Evolutionary conservation across 805 yeast genomes (phyloP), one percentile per base, ranked within the genome.

Genomic region (Yamadazyma paraphyllophila): DNA sequence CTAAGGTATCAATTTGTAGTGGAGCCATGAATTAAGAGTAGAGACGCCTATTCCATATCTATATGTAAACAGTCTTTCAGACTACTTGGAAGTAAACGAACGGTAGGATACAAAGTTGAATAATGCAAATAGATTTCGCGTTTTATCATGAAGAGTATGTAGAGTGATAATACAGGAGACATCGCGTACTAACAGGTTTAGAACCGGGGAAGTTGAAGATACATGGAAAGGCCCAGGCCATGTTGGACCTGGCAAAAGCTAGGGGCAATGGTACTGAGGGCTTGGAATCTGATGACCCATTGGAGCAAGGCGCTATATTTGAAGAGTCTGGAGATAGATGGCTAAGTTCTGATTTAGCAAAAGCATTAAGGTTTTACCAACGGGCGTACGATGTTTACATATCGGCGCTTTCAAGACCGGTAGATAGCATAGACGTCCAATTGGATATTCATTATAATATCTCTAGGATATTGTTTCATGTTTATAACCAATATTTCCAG

Each of bases 311-410:
- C 1, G 70, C 82, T 0, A 67, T 67, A 9, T 81, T 79, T 45
- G 92, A 85, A 57, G 91, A 85, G 47, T 74, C 79, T n/a, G 92
- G 88, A 0, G 91, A 85, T 56, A 61, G 91, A 39, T 85, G 90
- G 89, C 59, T 80, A 5, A 69, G 79, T 1, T 80, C 88, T 0
- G 91, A 85, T 53, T 58, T 83, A 5, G 65, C 85, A 9, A 85
- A 85, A 52, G 77, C 83, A 0, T 60, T 85, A 10, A 60, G 91
- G 33, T 83, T 83, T 52, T 85, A 83, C 58, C 83, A 82, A 52
- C 65, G 74, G 41, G 84, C 89, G 0, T 77, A 69, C 49, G 59
- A 57, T 9, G 52, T 60, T 35, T 84, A 51, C 25, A n/a, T 42
- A 25, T 12, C n/a, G 5, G 55, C 47, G 4, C 17, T 42, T 3